Base-by-base conservation (phyloP, 352 stramenopile genomes). In the Globisporangium abappressorium region DNA sequence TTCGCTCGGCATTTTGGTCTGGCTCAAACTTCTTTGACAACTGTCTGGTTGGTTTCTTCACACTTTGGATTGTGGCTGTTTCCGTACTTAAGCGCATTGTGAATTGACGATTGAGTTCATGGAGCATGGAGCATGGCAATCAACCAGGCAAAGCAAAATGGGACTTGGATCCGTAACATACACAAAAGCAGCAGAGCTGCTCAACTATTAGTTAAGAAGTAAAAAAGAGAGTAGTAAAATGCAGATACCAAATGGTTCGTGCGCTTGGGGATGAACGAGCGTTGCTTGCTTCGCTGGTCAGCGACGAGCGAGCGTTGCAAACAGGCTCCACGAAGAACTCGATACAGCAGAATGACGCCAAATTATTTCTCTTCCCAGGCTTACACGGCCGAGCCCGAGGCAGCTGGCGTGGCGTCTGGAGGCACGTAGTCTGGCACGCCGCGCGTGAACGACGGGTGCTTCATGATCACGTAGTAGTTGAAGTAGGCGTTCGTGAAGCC, bases 401-500 rank as follows among this genome's bases (percentile, higher is more conserved):
- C 59, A 3, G 64, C 66, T n/a, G 72, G 70, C 22, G 80, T 85
- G 57, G 84, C 76, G 20, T 84, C 72, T 43, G 87, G 87, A 15
- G 87, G 87, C 28, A 86, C 84, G 70, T 95, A 95, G 70, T 95
- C 85, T 43, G 87, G 87, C 33, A 95, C 73, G 7, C 87, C 87
- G 28, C 87, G 86, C 53, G 87, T 92, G 76, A 95, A 95, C 6
- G 85, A 94, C 54, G 87, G 87, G 58, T 63, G 55, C 78, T 93
- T 94, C 71, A 79, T 94, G 79, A 95, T 95, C 67, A 94, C 87
- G 71, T 89, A 95, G 74, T 89, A 95, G 76, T 95, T 96, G 69
- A 96, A 94, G 76, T 94, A 94, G n/a, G 85, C 86, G 66, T 96
- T 94, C 55, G 79, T 66, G 57, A 95, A 96, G 30, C 87, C 89